Evolutionary conservation across 163 green algal species (phyloP).

Genomic region (Scenedesmus sp.): DNA sequence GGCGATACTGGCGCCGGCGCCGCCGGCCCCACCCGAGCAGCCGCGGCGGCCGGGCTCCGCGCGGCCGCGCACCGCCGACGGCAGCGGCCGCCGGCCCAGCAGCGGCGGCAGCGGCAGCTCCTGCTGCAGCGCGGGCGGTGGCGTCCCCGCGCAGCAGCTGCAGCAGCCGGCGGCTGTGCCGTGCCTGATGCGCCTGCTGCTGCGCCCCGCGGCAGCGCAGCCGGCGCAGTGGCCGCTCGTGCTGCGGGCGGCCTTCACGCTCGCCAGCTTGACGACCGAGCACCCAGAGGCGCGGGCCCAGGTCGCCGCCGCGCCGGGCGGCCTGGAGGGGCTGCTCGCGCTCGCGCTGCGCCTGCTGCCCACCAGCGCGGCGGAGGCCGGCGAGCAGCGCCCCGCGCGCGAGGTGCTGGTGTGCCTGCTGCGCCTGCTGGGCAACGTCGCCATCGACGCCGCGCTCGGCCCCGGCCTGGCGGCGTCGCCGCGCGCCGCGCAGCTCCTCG

Average conservation of each 20-base stretch:
- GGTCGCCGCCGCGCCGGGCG: constrained; percentile 46
- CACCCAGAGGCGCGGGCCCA: constrained; percentile 14
- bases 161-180: not conserved
- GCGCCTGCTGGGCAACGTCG: constrained; percentile 61
- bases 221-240: constrained; percentile 49
- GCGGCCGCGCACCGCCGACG: no score
- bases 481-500: constrained; percentile 33
- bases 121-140: not conserved
- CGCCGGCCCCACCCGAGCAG: not conserved
- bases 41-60: not conserved
- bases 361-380: no score
- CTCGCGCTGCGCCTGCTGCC: constrained; percentile 44
- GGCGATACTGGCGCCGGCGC: not conserved
- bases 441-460: constrained; percentile 52
- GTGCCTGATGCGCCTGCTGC: not conserved
- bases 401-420: constrained; percentile 67
- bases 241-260: constrained; percentile 60
- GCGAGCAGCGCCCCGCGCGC: constrained; percentile 27
- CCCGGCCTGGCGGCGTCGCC: constrained; percentile 29
- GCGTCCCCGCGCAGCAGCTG: not conserved
- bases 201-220: constrained; percentile 44
- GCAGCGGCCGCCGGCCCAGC: not conserved
- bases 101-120: constrained; percentile 12
- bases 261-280: constrained; percentile 63
- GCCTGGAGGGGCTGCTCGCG: constrained; percentile 51